Conservation (phyloP, 768 basidiomycete genomes). For the Pleurotus salmoneostramineus region DNA sequence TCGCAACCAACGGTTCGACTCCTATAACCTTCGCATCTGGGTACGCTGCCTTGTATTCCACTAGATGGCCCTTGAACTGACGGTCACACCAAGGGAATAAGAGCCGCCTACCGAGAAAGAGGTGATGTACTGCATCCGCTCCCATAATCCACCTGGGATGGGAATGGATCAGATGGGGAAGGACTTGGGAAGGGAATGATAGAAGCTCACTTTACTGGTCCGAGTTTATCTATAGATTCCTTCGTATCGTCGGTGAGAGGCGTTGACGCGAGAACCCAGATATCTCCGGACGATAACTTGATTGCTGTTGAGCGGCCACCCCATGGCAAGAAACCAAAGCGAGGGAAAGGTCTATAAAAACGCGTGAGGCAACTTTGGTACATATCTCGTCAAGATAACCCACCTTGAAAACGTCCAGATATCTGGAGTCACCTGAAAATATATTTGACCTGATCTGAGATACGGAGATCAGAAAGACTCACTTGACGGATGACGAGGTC, state of each 20-base stretch:
- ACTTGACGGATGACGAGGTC: slow-evolving; percentile 44
- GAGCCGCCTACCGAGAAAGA: slow-evolving; percentile 47
- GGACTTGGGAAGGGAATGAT: neutral
- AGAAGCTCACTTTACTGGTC: slow-evolving; percentile 57
- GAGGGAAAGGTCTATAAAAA: slow-evolving; percentile 54
- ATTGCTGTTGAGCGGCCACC: slow-evolving; percentile 86
- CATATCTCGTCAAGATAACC: slow-evolving; percentile 9
- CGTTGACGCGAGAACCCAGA: slow-evolving; percentile 84
- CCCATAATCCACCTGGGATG: slow-evolving; percentile 53
- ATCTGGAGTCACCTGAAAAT: slow-evolving; percentile 40
- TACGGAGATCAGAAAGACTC: neutral
- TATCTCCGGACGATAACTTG: slow-evolving; percentile 60
- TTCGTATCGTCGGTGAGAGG: slow-evolving; percentile 67
- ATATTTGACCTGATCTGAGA: neutral
- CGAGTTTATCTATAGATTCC: slow-evolving; percentile 54
- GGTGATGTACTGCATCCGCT: slow-evolving; percentile 53
- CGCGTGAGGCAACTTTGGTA: neutral
- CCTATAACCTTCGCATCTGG: slow-evolving; percentile 71
- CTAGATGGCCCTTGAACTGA: slow-evolving; percentile 20
- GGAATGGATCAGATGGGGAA: neutral
- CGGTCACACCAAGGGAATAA: neutral
- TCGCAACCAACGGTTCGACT: slow-evolving; percentile 49
- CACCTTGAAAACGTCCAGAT: slow-evolving; percentile 68
- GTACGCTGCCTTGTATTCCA: slow-evolving; percentile 65
- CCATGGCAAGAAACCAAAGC: slow-evolving; percentile 65